Evolutionary conservation across 345 rosid species (phyloP), one percentile per base, ranked within the genome.

Genomic region (Stellera chamaejasme): DNA sequence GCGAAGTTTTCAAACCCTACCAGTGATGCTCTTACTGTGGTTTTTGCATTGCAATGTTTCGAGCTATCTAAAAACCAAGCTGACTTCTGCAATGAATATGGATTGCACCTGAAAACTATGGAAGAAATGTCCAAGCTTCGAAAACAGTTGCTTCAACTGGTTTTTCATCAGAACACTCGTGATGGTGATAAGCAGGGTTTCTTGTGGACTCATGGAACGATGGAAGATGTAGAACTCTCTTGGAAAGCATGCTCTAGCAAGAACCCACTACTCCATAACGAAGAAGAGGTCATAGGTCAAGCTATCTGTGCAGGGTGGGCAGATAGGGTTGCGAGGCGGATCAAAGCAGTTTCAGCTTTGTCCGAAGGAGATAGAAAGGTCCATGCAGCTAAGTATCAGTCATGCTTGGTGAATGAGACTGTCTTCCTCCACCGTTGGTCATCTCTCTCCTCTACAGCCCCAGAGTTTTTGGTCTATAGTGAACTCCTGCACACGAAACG

Each of bases 271-370:
- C 64, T 65, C 45, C 66, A 76, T 51, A 65, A 76, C 13, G 98
- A 85, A 73, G 96, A 91, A 66, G 81, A 85, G 72, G 67, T 85
- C 50, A 48, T 91, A 56, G 79, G 90, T 36, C 81, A 76, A 73
- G 96, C 88, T 61, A 79, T 91, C 45, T 84, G 88, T 50, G 96
- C 96, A n/a, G 98, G 96, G 27, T 92, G 95, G 98, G 95, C 82
- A 11, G 93, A 92, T 64, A 82, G 95, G 68, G 90, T 91, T 56
- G 96, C 98, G 27, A 82, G 72, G 71, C 72, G 82, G 43, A 45
- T 71, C 32, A 67, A 84, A 67, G 66, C 60, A 11, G 57, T 44
- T 52, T 62, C 78, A 16, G 59, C 55, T 48, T 52, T 58, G 15
- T 60, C 65, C 10, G 75, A 68, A 50, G 76, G 57, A 51, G 75